phyloP scores from a whole-genome alignment of 1,284 basidiomycete species.

The Ustilago hordei region DNA sequence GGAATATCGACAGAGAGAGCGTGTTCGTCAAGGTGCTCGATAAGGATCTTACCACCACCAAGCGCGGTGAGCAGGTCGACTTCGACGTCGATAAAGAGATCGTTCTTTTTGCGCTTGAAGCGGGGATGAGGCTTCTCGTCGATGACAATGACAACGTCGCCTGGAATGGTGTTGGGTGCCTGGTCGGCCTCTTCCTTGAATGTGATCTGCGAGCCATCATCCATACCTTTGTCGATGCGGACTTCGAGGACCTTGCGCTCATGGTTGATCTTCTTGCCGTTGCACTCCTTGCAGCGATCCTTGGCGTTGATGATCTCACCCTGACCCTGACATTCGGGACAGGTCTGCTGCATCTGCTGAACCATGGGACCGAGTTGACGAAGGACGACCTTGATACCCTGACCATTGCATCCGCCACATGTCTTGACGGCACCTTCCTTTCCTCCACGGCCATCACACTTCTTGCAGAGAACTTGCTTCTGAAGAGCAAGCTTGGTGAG shows the following conservation, averaged over 20 bases:
- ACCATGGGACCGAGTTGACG: conserved; percentile 99
- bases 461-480: conserved; percentile 90
- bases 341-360: conserved; percentile 96
- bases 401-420: conserved; percentile 85
- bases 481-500: conserved; percentile 97
- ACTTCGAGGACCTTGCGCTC: conserved; percentile 99
- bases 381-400: conserved; percentile 89
- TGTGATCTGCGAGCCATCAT: conserved; percentile 93
- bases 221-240: conserved; percentile 99
- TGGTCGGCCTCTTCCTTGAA: conserved; percentile 98
- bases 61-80: conserved; percentile 94
- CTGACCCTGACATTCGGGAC: conserved; percentile 89
- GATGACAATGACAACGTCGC: conserved; percentile 96
- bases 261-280: conserved; percentile 92
- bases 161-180: conserved; percentile 87
- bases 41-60: conserved; percentile 88
- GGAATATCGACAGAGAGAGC: conserved; percentile 83
- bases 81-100: conserved; percentile 87
- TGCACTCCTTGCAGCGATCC: conserved; percentile 92
- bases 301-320: conserved; percentile 95
- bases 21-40: conserved; percentile 94
- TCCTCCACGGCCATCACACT: conserved; percentile 95
- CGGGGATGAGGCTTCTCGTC: conserved; percentile 93
- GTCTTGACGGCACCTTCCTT: conserved; percentile 92
- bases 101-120: conserved; percentile 93